Evolutionary conservation across 169 alveolate genomes (phyloP).

Genomic region (Plasmodium knowlesi): DNA sequence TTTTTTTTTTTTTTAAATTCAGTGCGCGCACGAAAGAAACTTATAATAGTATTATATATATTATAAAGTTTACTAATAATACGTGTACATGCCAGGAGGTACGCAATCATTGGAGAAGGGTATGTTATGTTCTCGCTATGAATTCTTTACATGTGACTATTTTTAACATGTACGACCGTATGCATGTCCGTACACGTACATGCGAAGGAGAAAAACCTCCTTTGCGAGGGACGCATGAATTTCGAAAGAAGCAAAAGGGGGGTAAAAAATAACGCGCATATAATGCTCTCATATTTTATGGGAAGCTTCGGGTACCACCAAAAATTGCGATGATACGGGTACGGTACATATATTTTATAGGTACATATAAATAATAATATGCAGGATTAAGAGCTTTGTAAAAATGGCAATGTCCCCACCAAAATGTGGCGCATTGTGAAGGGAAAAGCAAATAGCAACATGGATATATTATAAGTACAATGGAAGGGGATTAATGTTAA

Average conservation of each 20-base stretch:
- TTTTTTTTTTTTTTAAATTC: neutral
- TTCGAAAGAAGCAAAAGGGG: neutral
- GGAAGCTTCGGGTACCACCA: neutral
- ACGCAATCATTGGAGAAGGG: neutral
- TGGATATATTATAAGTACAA: too few species aligned
- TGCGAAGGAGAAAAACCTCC: neutral
- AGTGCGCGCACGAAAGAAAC: neutral
- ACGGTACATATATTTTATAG: neutral
- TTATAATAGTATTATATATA: too few species aligned
- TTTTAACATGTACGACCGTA: neutral
- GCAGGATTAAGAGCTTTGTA: neutral
- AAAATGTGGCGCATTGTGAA: neutral
- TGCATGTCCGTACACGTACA: neutral
- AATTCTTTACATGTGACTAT: neutral
- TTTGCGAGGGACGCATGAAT: neutral
- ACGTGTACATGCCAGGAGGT: neutral
- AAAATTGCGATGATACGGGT: neutral
- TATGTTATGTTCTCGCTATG: neutral
- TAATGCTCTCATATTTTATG: neutral
- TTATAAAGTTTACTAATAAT: neutral
- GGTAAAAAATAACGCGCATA: neutral
- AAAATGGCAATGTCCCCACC: neutral
- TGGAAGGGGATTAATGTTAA: neutral
- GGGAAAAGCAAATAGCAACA: neutral
- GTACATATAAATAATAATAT: too few species aligned